Evolutionary conservation across 1,284 basidiomycete genomes (phyloP).

Genomic region (Cryptococcus sp.): DNA sequence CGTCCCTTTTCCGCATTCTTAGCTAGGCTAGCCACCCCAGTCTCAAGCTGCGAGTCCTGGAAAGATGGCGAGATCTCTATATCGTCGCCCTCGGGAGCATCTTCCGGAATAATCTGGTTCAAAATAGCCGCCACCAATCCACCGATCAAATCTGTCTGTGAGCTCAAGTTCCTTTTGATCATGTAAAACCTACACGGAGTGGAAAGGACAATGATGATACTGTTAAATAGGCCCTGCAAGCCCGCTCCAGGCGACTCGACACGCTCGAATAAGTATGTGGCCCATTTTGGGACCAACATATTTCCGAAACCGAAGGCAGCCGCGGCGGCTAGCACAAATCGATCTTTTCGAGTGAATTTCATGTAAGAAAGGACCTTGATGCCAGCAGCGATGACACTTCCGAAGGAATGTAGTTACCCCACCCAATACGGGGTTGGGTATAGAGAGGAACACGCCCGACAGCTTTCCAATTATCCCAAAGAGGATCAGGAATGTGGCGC

Average conservation of each 20-base stretch:
- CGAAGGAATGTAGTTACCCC: constrained; percentile 71
- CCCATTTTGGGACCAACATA: constrained; percentile 46
- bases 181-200: constrained; percentile 62
- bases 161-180: constrained; percentile 1
- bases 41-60: constrained; percentile 5
- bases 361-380: constrained; percentile 64
- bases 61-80: constrained; percentile 3
- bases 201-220: constrained; percentile 70
- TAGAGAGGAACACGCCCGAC: constrained; percentile 71
- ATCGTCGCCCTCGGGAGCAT: constrained; percentile 12
- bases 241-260: constrained; percentile 58
- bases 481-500: constrained; percentile 3
- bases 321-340: constrained; percentile 66
- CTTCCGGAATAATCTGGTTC: constrained; percentile 61
- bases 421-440: constrained; percentile 75
- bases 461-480: constrained; percentile 63
- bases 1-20: not conserved
- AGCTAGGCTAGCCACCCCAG: not conserved
- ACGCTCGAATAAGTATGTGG: constrained; percentile 56
- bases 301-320: constrained; percentile 70
- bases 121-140: constrained; percentile 64
- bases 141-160: constrained; percentile 56
- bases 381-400: constrained; percentile 58
- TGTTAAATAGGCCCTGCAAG: constrained; percentile 66
- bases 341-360: constrained; percentile 64